Percentiles rank a stretch among this genome's conserved stretches.
These are phyloP conservation scores for Penicillium sp. DNA, from an alignment of 2,329 filamentous ascomycete genomes.

Conservation along the genomic window DNA sequence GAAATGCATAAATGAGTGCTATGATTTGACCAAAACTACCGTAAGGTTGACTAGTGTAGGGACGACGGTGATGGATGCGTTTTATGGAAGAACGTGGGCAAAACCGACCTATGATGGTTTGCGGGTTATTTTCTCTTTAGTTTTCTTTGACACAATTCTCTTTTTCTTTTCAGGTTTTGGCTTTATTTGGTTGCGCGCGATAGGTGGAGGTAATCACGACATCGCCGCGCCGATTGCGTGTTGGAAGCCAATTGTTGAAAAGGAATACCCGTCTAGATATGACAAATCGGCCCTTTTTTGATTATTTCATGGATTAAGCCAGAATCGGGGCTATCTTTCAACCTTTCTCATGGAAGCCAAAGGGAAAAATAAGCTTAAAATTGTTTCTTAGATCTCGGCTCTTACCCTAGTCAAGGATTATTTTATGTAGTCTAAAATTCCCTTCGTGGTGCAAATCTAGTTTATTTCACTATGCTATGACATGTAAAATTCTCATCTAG, in stretches of 20 bases:
- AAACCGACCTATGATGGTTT: not conserved
- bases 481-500: not conserved
- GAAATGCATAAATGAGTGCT: not conserved
- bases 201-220: conserved; percentile 15
- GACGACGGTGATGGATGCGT: not conserved
- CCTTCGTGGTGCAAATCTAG: not conserved
- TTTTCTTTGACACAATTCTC: not conserved
- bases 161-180: not conserved
- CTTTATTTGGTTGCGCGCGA: not conserved
- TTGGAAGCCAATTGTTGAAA: not conserved
- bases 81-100: not conserved
- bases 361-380: not conserved
- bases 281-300: not conserved
- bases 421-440: not conserved
- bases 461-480: not conserved
- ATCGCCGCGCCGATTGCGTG: conserved; percentile 16
- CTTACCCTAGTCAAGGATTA: not conserved
- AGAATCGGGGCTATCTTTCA: not conserved
- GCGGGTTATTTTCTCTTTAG: not conserved
- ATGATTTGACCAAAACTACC: not conserved
- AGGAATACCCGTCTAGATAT: not conserved
- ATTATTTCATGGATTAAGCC: not conserved
- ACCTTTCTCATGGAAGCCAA: not conserved
- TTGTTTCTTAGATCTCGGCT: not conserved
- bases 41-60: not conserved